phyloP scores from a whole-genome alignment of 495 filamentous ascomycete species.

The Oleoguttula mirabilis region DNA sequence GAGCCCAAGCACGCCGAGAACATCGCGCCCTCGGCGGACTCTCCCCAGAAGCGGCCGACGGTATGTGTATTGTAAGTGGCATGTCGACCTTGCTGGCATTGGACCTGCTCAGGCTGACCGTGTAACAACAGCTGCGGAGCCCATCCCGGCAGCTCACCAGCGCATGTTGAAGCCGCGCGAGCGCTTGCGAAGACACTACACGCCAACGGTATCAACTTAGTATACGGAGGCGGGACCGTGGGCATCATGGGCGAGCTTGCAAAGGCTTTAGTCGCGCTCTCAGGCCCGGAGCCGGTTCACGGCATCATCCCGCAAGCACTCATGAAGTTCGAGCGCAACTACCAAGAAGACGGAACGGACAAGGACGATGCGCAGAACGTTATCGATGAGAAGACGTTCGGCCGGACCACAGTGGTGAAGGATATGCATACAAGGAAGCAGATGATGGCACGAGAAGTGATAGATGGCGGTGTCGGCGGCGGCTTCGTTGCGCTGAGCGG shows the following conservation, averaged over 20 bases:
- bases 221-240: slow-evolving; percentile 90
- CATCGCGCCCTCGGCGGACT: background rate
- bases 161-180: slow-evolving; percentile 61
- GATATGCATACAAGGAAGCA: slow-evolving; percentile 95
- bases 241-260: slow-evolving; percentile 93
- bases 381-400: slow-evolving; percentile 60
- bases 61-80: slow-evolving; percentile 4
- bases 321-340: slow-evolving; percentile 62
- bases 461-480: slow-evolving; percentile 64
- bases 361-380: slow-evolving; percentile 28
- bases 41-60: background rate
- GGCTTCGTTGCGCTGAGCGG: slow-evolving; percentile 87
- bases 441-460: slow-evolving; percentile 78
- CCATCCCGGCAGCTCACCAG: slow-evolving; percentile 54
- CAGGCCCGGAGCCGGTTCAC: slow-evolving; percentile 73
- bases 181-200: slow-evolving; percentile 65
- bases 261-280: slow-evolving; percentile 70
- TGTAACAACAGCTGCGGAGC: slow-evolving; percentile 64
- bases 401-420: slow-evolving; percentile 71
- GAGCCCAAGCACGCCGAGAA: background rate
- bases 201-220: slow-evolving; percentile 59
- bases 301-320: slow-evolving; percentile 84
- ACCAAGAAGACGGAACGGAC: slow-evolving; percentile 33
- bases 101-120: too few relatives aligned
- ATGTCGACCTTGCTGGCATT: too few relatives aligned